Conservation (phyloP, 1,284 basidiomycete species). For the Puccinia polysora region DNA sequence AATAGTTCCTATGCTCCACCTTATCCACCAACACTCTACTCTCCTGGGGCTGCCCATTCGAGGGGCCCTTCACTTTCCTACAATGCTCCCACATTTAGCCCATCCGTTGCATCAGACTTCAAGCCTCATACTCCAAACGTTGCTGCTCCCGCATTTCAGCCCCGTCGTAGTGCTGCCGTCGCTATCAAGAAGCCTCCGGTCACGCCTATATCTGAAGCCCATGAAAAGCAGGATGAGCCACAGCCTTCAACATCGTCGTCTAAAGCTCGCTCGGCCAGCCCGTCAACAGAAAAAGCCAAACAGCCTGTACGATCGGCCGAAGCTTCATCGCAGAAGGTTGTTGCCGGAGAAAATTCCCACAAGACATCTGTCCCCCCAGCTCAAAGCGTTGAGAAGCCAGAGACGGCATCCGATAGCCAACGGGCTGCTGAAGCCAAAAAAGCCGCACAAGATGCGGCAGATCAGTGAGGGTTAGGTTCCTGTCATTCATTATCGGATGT, state of each 20-base stretch:
- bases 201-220: conserved; percentile 25
- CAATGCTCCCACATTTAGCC: conserved; percentile 38
- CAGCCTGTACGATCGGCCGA: not conserved
- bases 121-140: conserved; percentile 40
- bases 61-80: conserved; percentile 39
- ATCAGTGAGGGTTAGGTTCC: conserved; percentile 24
- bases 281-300: not conserved
- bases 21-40: conserved; percentile 7
- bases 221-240: conserved; percentile 2
- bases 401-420: not conserved
- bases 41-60: conserved; percentile 21
- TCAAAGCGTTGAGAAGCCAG: not conserved
- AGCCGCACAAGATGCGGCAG: not conserved
- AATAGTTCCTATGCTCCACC: conserved; percentile 10
- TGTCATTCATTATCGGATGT: too few relatives aligned
- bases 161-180: conserved; percentile 34
- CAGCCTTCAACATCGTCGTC: not conserved
- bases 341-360: not conserved
- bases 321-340: not conserved
- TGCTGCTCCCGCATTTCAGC: conserved; percentile 31
- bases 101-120: conserved; percentile 33
- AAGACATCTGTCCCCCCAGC: not conserved
- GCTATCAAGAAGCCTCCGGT: conserved; percentile 42
- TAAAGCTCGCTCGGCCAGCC: conserved; percentile 3
- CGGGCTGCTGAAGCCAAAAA: conserved; percentile 14